A percentile compares a stretch with the other conserved stretches of the same genome.
These are phyloP conservation scores for Kwoniella botswanensis DNA, from an alignment of 768 basidiomycete genomes.

Conservation along the genomic window DNA sequence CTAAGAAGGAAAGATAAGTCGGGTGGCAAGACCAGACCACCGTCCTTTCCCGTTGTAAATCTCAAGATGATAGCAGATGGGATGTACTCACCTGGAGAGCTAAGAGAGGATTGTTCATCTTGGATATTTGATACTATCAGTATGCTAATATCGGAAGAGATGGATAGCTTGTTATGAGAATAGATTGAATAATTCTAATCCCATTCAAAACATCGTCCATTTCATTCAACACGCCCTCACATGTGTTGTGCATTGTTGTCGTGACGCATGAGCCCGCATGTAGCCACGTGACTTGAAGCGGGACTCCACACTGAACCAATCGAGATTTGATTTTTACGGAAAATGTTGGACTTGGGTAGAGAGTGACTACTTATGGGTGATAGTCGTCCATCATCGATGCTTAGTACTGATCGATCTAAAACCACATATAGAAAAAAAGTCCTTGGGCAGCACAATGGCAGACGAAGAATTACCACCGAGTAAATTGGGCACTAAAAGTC, in stretches of 20 bases:
- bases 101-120: constrained; percentile 55
- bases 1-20: neutral
- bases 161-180: too few relatives aligned
- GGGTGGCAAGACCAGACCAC: constrained; percentile 28
- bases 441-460: constrained; percentile 12
- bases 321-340: neutral
- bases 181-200: too few relatives aligned
- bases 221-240: constrained; percentile 4
- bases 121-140: neutral
- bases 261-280: constrained; percentile 8
- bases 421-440: neutral
- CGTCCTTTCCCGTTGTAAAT: neutral
- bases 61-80: neutral
- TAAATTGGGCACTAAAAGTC: constrained; percentile 57
- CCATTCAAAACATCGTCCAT: too few relatives aligned
- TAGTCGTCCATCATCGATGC: too few relatives aligned
- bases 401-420: too few relatives aligned
- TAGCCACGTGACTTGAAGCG: neutral
- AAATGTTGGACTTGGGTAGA: neutral
- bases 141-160: neutral
- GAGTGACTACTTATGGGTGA: neutral
- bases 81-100: constrained; percentile 56
- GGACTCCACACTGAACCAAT: neutral
- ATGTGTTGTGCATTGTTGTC: neutral
- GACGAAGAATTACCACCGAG: constrained; percentile 57